A percentile compares a stretch with the other conserved stretches of the same genome.
These are phyloP conservation scores for Agaricus blazei DNA, from an alignment of 768 basidiomycete genomes.

Conservation along the genomic window DNA sequence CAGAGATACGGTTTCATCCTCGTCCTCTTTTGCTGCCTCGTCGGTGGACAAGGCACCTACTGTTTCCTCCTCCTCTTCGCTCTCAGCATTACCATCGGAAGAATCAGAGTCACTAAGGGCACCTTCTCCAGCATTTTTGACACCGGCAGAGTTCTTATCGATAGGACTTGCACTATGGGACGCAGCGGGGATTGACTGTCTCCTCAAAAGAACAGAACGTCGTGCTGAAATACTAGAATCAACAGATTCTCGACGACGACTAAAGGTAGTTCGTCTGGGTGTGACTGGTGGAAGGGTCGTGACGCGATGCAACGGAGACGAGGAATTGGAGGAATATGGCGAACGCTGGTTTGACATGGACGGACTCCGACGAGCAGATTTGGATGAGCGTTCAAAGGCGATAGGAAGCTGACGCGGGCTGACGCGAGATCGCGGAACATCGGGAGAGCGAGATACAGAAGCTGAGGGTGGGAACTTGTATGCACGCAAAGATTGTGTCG, in stretches of 20 bases:
- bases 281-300: conserved; percentile 41
- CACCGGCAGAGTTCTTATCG: conserved; percentile 34
- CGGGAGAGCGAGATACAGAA: neutral
- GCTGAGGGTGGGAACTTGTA: conserved; percentile 18
- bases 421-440: neutral
- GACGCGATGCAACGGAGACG: conserved; percentile 47
- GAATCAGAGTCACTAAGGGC: conserved; percentile 78
- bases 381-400: conserved; percentile 12
- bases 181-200: conserved; percentile 36
- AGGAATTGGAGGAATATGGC: conserved; percentile 52
- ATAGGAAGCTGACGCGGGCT: conserved; percentile 9
- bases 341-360: conserved; percentile 40
- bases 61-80: conserved; percentile 22
- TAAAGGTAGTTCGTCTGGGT: conserved; percentile 32
- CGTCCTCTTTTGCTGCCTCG: conserved; percentile 14
- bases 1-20: neutral
- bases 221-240: conserved; percentile 29
- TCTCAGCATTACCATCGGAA: conserved; percentile 28
- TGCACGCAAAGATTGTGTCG: conserved; percentile 8
- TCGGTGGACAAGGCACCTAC: conserved; percentile 27
- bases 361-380: conserved; percentile 16
- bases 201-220: conserved; percentile 32
- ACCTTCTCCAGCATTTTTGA: conserved; percentile 70
- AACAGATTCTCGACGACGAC: conserved; percentile 31
- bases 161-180: conserved; percentile 33